Conservation (phyloP, 1,284 basidiomycete genomes). For the Spongispora temasekensis region DNA sequence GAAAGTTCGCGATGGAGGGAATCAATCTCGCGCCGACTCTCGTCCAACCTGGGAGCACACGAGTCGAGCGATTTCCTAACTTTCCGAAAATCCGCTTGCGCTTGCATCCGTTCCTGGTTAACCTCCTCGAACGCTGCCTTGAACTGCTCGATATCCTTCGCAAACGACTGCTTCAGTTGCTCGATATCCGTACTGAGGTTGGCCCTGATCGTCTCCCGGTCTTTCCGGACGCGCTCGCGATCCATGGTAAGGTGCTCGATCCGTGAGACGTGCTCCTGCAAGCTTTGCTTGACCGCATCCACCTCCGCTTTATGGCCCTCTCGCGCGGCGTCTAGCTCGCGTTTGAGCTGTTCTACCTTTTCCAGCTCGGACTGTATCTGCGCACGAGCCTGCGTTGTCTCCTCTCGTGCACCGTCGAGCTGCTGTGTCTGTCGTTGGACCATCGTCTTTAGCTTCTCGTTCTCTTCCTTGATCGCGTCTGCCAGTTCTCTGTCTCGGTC, state of each 20-base stretch:
- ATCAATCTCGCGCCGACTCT: constrained; percentile 17
- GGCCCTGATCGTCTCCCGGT: constrained; percentile 20
- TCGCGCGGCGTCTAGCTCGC: constrained; percentile 13
- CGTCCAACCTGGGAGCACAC: constrained; percentile 20
- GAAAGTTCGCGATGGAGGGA: constrained; percentile 21
- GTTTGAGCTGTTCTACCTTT: constrained; percentile 7
- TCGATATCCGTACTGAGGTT: constrained; percentile 27
- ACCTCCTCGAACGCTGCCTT: constrained; percentile 26
- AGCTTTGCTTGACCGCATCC: constrained; percentile 11
- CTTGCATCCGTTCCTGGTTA: constrained; percentile 22
- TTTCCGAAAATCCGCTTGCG: constrained; percentile 25
- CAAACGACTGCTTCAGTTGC: constrained; percentile 16
- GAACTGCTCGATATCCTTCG: constrained; percentile 23
- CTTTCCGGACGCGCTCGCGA: constrained; percentile 30
- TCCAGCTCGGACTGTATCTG: constrained; percentile 12
- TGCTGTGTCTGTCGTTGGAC: constrained; percentile 20
- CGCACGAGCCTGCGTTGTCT: constrained; percentile 4
- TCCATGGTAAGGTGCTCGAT: constrained; percentile 25
- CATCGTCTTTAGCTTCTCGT: constrained; percentile 20
- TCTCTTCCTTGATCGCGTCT: constrained; percentile 29
- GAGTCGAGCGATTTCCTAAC: constrained; percentile 23
- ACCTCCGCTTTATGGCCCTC: constrained; percentile 16
- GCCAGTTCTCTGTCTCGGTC: too few relatives aligned
- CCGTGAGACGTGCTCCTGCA: constrained; percentile 25
- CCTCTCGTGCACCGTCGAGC: constrained; percentile 8